A percentile compares a stretch with the other conserved stretches of the same genome.
These are phyloP conservation scores for Lepidium didymum DNA, from an alignment of 345 rosid genomes.

Conservation along the genomic window DNA sequence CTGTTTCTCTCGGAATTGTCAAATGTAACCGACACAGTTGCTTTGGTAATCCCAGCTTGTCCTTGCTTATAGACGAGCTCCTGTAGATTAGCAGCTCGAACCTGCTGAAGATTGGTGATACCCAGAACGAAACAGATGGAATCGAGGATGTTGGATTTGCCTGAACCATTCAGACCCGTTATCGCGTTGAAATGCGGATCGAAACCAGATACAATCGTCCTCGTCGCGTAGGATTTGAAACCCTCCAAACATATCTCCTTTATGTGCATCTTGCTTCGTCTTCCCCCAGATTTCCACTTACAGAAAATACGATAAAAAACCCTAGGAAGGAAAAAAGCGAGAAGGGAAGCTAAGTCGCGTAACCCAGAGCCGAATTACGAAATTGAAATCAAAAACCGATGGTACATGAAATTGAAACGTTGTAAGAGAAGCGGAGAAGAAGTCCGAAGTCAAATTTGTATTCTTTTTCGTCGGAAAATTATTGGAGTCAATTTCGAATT, in stretches of 20 bases:
- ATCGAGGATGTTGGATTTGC: constrained; percentile 98
- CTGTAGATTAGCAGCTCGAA: constrained; percentile 92
- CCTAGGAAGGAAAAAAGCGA: not conserved
- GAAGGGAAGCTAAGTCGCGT: not conserved
- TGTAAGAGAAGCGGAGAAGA: not conserved
- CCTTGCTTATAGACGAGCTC: constrained; percentile 99
- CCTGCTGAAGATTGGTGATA: constrained; percentile 97
- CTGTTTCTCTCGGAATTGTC: constrained; percentile 73
- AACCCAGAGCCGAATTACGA: not conserved
- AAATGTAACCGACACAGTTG: constrained; percentile 82
- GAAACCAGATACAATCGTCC: constrained; percentile 89
- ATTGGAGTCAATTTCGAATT: not conserved
- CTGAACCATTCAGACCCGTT: constrained; percentile 94
- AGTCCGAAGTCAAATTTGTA: not conserved
- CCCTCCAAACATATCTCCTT: constrained; percentile 93
- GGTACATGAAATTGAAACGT: not conserved
- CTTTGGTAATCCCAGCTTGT: constrained; percentile 96
- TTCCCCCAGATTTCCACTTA: not conserved
- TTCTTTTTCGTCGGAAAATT: not conserved
- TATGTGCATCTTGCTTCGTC: constrained; percentile 46
- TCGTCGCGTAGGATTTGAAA: constrained; percentile 92
- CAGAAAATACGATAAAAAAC: not conserved
- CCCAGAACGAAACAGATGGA: constrained; percentile 96
- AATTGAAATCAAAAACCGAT: not conserved
- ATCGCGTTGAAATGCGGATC: constrained; percentile 94